These are phyloP conservation scores for Stereum hirsutum DNA, from an alignment of 1,284 basidiomycete species.

Conservation along the genomic window DNA sequence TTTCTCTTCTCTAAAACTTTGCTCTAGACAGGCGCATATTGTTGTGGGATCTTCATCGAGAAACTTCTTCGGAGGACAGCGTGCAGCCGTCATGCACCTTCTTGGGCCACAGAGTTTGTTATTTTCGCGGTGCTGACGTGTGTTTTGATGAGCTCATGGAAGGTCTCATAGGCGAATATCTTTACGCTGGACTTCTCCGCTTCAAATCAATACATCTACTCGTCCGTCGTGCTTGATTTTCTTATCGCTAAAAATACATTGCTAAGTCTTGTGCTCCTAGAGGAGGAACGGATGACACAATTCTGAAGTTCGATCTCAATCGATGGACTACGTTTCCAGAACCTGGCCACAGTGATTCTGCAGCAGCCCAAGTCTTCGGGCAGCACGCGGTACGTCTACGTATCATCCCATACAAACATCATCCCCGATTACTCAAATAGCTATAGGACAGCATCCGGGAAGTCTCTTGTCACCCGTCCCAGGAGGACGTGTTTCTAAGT, in stretches of 20 bases:
- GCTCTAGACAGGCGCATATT: conserved; percentile 45
- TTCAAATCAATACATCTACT: conserved; percentile 49
- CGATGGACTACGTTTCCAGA: not conserved
- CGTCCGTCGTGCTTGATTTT: conserved; percentile 33
- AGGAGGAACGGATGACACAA: not conserved
- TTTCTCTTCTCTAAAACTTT: not conserved
- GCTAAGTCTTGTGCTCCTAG: conserved; percentile 9
- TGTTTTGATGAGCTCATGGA: not conserved
- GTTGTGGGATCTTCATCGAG: conserved; percentile 66
- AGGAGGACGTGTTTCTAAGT: conserved; percentile 59
- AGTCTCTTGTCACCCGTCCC: conserved; percentile 50
- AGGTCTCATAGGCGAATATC: conserved; percentile 45
- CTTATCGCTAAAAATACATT: not conserved
- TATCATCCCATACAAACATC: conserved; percentile 9
- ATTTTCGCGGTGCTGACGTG: not conserved
- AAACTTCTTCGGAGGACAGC: conserved; percentile 40
- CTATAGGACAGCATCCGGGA: conserved; percentile 52
- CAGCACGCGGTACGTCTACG: conserved; percentile 13
- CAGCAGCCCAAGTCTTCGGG: conserved; percentile 8
- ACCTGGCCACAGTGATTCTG: not conserved
- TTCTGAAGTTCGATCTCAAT: not conserved
- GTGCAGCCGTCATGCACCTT: conserved; percentile 31
- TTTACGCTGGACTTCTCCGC: conserved; percentile 63
- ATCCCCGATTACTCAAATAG: conserved; percentile 6
- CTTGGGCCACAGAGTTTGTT: conserved; percentile 21